Conservation (phyloP, 208 protist species). For the Porcisia deanei region DNA sequence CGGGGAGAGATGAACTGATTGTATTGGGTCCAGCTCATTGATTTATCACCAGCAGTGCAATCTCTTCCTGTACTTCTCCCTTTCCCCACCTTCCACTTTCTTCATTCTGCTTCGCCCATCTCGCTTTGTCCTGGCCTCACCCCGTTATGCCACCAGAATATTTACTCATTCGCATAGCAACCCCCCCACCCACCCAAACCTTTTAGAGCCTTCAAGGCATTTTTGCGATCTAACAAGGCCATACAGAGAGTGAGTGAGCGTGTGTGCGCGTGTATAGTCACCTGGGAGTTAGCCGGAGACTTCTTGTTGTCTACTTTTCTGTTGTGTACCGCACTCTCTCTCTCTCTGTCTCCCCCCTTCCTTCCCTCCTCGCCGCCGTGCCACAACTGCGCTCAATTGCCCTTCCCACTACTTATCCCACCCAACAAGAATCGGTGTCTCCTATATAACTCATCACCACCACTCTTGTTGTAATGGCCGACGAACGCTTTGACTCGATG, state of each 20-base stretch:
- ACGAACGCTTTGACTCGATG: conserved; percentile 86
- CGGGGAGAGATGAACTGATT: background rate
- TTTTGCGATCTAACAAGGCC: background rate
- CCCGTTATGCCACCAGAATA: background rate
- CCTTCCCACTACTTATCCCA: too few species aligned
- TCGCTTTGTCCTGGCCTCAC: background rate
- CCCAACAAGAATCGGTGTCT: too few species aligned
- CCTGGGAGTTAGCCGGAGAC: background rate
- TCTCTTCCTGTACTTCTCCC: background rate
- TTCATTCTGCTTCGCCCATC: too few species aligned
- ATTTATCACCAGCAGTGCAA: background rate
- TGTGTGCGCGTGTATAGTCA: background rate
- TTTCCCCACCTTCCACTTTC: background rate
- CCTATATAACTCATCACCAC: background rate
- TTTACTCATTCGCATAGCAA: too few species aligned
- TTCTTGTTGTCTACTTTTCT: too few species aligned
- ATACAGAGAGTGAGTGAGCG: background rate
- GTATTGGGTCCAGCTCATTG: background rate
- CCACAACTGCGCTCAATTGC: background rate
- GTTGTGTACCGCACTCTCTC: background rate
- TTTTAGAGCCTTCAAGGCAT: background rate
- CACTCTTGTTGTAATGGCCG: conserved; percentile 20
- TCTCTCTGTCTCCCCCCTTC: background rate
- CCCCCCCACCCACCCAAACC: background rate
- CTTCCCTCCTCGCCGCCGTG: background rate